Evolutionary conservation across 176 grass and related monocot genomes (phyloP), one percentile per base, ranked within the genome.

Genomic region (Thalia dealbata): DNA sequence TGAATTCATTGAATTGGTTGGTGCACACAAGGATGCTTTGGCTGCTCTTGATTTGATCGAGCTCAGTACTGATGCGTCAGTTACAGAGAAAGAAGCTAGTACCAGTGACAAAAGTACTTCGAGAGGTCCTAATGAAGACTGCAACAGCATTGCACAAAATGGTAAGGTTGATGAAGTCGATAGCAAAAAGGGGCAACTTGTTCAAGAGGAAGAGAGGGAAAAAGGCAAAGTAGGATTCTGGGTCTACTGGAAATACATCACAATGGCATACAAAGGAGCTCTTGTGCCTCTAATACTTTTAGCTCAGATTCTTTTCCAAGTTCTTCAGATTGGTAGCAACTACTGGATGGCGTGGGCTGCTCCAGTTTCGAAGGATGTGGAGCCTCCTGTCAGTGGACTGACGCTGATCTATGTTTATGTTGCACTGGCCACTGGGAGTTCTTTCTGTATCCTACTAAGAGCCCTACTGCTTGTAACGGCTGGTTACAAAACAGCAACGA

Each of bases 201-300:
- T 96, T 59, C 88, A 91, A 82, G 92, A 87, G 81, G 92, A 96
- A 84, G 92, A 96, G 74, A 89, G 92, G 64, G 92, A 88, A 78
- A 85, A 89, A 76, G 92, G 89, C 75, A 91, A 67, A 66, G 89
- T 96, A 45, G 92, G 84, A 18, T 89, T 92, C 66, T 89, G 75
- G 92, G 86, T 96, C 43, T 96, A 92, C 71, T 96, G 89, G 92
- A 92, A 76, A 52, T 92, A 92, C 64, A 70, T 96, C 27, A 96
- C 92, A 28, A 72, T 84, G 45, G 86, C 89, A 72, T 87, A 96
- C 70, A 89, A 81, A 52, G 92, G 92, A 51, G 86, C 86, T 61
- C 78, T 96, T 54, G 80, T 92, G 3, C 92, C 92, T 5, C 66
- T 90, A 3, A 79, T 96, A 74, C 72, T 96, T 69, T 72, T 90